Evolutionary conservation across 192 early-diverging fungal genomes (phyloP), one percentile per base, ranked within the genome.

Genomic region (Linnemannia zychae): DNA sequence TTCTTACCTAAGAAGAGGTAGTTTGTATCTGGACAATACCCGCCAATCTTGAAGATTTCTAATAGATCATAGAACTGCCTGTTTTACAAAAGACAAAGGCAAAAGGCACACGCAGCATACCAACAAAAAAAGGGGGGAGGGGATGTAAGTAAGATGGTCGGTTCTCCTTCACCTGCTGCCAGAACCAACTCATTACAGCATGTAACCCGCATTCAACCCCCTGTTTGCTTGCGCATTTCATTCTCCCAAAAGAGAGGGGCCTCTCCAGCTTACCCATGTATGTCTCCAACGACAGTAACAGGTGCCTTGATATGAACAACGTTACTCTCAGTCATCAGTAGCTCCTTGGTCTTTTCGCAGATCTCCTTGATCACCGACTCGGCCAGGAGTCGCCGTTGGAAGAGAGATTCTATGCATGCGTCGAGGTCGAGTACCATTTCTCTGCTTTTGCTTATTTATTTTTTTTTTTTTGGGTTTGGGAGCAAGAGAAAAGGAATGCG

Each of bases 261-360:
- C 40, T 9, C 40, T 44, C 3, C 40, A 6, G 3, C 82, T 81
- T 92, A 96, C 91, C 96, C 96, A 84, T 96, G 96, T 70, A 97
- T 96, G 77, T 97, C 97, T 34, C 96, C 96, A n/a, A 97, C 93
- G 3, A 99, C 94, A 0, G 97, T 98, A 40, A 96, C 95, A 38
- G 98, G 98, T 16, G 97, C 94, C 28, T 88, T 88, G 48, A 99
- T 95, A 34, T 89, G 90, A 18, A 95, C 90, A 38, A 98, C 95
- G 90, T 99, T 99, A 70, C 95, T 93, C 76, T 99, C 97, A 28
- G 89, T 75, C 70, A 94, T 90, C 17, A 99, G 87, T 63, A 98
- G 82, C 37, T 96, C 93, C 71, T 96, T 96, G 24, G 93, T 92
- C 60, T 91, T 92, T 49, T 93, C 92, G 79, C 97, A 98, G 22